Evolutionary conservation across 225 moss, liverwort and hornwort genomes (phyloP), one percentile per base, ranked within the genome.

Genomic region (Bryoerythrophyllum caledonicum): DNA sequence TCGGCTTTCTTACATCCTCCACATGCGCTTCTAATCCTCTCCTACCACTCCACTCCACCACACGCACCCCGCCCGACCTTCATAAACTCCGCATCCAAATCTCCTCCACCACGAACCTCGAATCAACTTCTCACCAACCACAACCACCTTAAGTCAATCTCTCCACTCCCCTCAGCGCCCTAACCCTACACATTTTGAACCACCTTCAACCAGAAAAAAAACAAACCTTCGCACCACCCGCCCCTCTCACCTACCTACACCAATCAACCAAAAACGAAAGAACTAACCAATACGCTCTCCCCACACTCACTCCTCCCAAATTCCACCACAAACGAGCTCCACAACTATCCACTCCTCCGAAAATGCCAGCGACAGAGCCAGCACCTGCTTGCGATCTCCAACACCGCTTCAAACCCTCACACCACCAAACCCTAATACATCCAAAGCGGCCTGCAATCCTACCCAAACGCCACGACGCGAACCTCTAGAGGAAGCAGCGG

Each of bases 1-100:
- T 51, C 72, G 27, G 20, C 60, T 72, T 83, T 73, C 5, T 74
- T 67, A 81, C 81, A 81, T 87, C 43, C 77, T 84, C 82, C 66
- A 63, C 51, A n/a, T 8, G 52, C 49, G 59, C 66, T 71, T 61
- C 27, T 1, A 40, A n/a, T 59, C 15, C 70, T 73, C 64, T 38
- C 53, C 67, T 55, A 13, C 16, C 27, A 34, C 41, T 68, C 24
- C 41, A 58, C 68, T 49, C 59, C 25, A 71, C 52, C 70, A 40
- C 81, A 56, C 44, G 17, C 27, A 32, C 21, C 10, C 41, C 38
- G 48, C 65, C 52, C n/a, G 12, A 37, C 35, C 17, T 27, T 59
- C 53, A 14, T 30, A 40, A 41, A 40, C 71, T 72, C 82, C 57
- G 52, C 63, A 37, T 73, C 72, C 80, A 68, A 72, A 21, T 66